Conservation (phyloP, 352 stramenopile genomes). For the Aphanomyces euteiches region DNA sequence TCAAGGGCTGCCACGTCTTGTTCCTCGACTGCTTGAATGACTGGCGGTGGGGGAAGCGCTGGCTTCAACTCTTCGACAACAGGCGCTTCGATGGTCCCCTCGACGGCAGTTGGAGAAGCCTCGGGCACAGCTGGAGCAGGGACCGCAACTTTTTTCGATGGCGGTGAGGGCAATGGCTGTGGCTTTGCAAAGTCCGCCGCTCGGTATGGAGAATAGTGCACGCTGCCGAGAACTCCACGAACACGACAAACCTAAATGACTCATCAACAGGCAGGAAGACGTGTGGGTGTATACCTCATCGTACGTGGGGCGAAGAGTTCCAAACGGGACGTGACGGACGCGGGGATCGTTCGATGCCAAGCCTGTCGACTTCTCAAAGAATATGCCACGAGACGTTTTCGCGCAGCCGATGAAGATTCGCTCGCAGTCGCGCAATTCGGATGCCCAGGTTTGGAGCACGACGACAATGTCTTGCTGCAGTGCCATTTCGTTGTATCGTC, state of each 20-base stretch:
- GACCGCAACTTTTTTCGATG: too few relatives aligned
- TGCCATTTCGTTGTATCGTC: constrained; percentile 87
- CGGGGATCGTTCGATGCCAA: constrained; percentile 53
- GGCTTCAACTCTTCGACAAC: neutral
- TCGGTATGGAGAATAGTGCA: constrained; percentile 47
- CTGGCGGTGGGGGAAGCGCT: neutral
- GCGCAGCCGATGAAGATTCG: constrained; percentile 70
- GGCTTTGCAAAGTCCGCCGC: too few relatives aligned
- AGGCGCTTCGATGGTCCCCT: neutral
- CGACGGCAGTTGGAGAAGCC: neutral
- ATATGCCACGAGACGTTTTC: constrained; percentile 67
- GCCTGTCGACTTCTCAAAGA: constrained; percentile 66
- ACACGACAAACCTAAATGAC: constrained; percentile 54
- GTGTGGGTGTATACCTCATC: constrained; percentile 43
- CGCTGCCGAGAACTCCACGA: constrained; percentile 60
- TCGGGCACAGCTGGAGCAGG: neutral
- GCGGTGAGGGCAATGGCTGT: too few relatives aligned
- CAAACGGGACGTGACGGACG: constrained; percentile 76
- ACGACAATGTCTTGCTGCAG: constrained; percentile 87
- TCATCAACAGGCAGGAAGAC: constrained; percentile 14
- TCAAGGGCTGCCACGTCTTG: constrained; percentile 42
- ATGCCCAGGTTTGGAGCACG: constrained; percentile 80
- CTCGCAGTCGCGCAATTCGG: constrained; percentile 45
- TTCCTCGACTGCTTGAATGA: constrained; percentile 30
- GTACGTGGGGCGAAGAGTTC: constrained; percentile 80